These are phyloP conservation scores for Diplodia scrobiculata DNA, from an alignment of 2,329 filamentous ascomycete species.

Conservation along the genomic window DNA sequence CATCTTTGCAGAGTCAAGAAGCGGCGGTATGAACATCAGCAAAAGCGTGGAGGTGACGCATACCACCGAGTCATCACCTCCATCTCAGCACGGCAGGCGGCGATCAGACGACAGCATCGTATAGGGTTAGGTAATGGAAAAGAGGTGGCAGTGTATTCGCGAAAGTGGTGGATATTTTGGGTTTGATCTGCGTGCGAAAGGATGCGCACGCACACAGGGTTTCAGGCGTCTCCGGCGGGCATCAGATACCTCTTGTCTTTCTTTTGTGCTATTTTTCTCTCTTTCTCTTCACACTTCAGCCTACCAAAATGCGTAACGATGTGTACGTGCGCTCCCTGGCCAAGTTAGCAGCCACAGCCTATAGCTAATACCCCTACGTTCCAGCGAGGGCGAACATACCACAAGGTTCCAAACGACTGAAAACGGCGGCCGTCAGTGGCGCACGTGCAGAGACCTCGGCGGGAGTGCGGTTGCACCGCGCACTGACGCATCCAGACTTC, in stretches of 20 bases:
- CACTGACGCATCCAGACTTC: constrained; percentile 5
- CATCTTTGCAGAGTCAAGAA: background rate
- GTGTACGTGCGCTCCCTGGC: constrained; percentile 9
- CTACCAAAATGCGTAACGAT: constrained; percentile 5
- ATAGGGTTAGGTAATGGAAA: constrained; percentile 6
- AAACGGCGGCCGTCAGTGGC: background rate
- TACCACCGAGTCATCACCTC: constrained; percentile 5
- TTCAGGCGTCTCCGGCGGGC: constrained; percentile 24
- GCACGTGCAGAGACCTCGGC: background rate
- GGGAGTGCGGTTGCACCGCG: background rate
- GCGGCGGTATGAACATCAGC: constrained; percentile 20
- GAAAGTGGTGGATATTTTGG: background rate
- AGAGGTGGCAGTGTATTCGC: background rate
- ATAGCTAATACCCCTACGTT: constrained; percentile 17
- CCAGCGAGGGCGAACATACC: constrained; percentile 1
- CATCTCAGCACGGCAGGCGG: background rate
- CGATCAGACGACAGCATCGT: constrained; percentile 17
- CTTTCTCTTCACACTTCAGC: background rate
- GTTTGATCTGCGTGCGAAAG: constrained; percentile 14
- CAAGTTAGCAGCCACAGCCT: background rate
- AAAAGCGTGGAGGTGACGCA: constrained; percentile 28
- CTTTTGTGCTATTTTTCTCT: constrained; percentile 18
- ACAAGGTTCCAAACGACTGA: background rate
- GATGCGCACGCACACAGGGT: constrained; percentile 2
- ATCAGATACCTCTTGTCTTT: constrained; percentile 19